Percentiles rank a stretch among this genome's conserved stretches.
Conservation (phyloP, 257 asterid species). For the Salvia splendens region DNA sequence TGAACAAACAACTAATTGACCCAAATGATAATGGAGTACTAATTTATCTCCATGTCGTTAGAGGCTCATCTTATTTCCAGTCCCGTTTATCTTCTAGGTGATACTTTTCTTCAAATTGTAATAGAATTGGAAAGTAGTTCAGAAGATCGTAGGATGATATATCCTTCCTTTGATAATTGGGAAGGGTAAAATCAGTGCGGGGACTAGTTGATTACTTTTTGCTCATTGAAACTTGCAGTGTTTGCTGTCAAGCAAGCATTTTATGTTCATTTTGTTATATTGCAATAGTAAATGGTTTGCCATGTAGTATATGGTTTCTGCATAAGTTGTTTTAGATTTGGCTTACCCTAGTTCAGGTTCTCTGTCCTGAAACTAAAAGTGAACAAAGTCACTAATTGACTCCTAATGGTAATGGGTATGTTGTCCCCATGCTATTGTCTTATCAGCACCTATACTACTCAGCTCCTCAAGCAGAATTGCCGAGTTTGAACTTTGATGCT, state of each 20-base stretch:
- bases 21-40: not conserved
- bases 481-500: not conserved
- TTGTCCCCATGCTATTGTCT: not conserved
- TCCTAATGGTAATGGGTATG: not conserved
- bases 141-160: not conserved
- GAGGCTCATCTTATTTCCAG: not conserved
- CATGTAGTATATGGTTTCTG: not conserved
- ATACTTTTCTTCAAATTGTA: not conserved
- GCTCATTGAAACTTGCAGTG: not conserved
- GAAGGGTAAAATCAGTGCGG: not conserved
- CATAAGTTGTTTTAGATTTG: not conserved
- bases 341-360: not conserved
- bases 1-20: not conserved
- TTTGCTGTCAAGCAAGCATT: constrained; percentile 2
- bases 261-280: not conserved
- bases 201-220: not conserved
- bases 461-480: not conserved
- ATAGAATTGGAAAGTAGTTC: not conserved
- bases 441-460: not conserved
- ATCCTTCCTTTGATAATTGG: not conserved
- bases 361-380: constrained; percentile 10
- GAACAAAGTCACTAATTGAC: not conserved
- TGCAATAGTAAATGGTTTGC: not conserved
- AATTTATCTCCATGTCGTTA: not conserved
- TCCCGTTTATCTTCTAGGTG: not conserved